Conservation (phyloP, 2,329 filamentous ascomycete species). For the Ceratocystis lukuohia region DNA sequence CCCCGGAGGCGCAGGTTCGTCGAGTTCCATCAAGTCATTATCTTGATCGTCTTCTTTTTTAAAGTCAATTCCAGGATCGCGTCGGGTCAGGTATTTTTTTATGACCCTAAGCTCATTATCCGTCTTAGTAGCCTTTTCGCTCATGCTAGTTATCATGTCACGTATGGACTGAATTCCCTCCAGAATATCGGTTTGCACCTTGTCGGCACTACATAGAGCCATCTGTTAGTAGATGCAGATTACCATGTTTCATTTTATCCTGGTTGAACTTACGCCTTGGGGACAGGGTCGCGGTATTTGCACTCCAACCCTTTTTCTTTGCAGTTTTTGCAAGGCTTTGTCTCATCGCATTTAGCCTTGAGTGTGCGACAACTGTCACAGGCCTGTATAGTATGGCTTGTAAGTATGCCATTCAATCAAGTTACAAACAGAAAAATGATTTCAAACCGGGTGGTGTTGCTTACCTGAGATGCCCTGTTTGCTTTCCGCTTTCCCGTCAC, state of each 20-base stretch:
- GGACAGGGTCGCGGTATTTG: slow-evolving; percentile 80
- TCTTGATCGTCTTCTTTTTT: slow-evolving; percentile 14
- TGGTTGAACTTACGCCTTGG: slow-evolving; percentile 58
- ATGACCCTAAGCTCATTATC: slow-evolving; percentile 14
- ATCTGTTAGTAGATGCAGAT: neutral
- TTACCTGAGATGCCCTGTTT: slow-evolving; percentile 51
- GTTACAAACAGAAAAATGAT: too few relatives aligned
- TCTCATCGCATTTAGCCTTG: slow-evolving; percentile 87
- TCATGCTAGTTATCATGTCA: slow-evolving; percentile 16
- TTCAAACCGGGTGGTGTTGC: slow-evolving; percentile 3
- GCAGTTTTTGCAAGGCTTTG: slow-evolving; percentile 71
- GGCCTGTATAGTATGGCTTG: slow-evolving; percentile 42
- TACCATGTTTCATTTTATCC: neutral
- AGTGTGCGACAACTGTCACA: slow-evolving; percentile 80
- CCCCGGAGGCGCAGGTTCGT: neutral
- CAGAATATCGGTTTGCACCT: slow-evolving; percentile 46
- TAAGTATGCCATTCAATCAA: slow-evolving; percentile 16
- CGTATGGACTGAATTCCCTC: slow-evolving; percentile 38
- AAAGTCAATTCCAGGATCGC: slow-evolving; percentile 11
- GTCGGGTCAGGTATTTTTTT: slow-evolving; percentile 20
- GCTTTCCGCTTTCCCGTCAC: slow-evolving; percentile 42
- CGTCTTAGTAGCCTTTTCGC: neutral
- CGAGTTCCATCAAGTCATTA: neutral
- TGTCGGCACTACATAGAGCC: slow-evolving; percentile 37
- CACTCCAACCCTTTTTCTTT: slow-evolving; percentile 74